Conservation (phyloP, 768 basidiomycete genomes). For the Baorangia bicolor region DNA sequence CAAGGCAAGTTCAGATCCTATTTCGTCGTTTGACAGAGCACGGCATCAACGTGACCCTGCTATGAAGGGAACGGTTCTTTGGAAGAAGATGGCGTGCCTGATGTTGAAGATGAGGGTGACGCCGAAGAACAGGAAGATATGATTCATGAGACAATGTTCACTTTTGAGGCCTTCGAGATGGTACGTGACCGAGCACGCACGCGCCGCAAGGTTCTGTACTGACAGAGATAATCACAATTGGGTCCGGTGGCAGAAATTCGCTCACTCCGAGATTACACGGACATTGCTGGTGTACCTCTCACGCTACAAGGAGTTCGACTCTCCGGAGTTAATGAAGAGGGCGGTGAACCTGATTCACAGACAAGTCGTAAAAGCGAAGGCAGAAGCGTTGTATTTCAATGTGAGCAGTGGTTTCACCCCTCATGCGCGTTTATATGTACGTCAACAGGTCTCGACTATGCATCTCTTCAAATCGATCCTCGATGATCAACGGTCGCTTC, state of each 20-base stretch:
- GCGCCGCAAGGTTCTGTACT: constrained; percentile 15
- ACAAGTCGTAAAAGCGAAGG: constrained; percentile 86
- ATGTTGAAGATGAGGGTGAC: constrained; percentile 64
- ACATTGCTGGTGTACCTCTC: constrained; percentile 82
- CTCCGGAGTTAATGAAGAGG: constrained; percentile 82
- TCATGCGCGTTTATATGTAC: constrained; percentile 15
- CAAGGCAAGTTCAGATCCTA: constrained; percentile 41
- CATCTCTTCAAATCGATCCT: constrained; percentile 86
- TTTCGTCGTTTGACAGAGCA: constrained; percentile 15
- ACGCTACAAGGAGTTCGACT: constrained; percentile 77
- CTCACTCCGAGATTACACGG: constrained; percentile 78
- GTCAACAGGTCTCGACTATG: constrained; percentile 78
- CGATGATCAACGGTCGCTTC: constrained; percentile 75
- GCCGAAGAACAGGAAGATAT: constrained; percentile 60
- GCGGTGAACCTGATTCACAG: constrained; percentile 88
- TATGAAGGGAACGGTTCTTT: constrained; percentile 36
- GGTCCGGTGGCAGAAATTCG: constrained; percentile 70
- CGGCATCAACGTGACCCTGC: constrained; percentile 8
- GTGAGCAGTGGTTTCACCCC: constrained; percentile 42
- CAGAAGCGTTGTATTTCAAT: constrained; percentile 95
- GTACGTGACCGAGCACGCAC: constrained; percentile 44
- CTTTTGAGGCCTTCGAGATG: constrained; percentile 88
- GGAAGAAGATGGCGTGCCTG: constrained; percentile 65
- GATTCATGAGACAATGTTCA: constrained; percentile 83
- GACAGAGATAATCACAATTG: constrained; percentile 20